Evolutionary conservation across 306 rosid species (phyloP), one percentile per base, ranked within the genome.

Genomic region (Castanopsis chinensis): DNA sequence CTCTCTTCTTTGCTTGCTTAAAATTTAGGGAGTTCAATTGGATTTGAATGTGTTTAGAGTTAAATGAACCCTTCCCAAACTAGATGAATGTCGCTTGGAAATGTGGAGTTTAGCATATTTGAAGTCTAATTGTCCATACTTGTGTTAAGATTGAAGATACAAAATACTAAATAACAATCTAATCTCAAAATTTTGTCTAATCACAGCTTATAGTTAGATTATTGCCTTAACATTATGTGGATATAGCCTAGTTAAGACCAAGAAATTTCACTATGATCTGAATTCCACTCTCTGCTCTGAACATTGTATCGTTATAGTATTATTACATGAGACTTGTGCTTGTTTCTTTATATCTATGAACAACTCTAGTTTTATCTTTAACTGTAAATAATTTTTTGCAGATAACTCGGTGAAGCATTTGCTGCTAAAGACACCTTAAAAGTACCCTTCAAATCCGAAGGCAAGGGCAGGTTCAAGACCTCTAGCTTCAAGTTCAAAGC

Each of bases 341-440:
- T 51, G 19, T 23, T 41, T 10, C 54, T 41, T 14, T 51, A 14
- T n/a, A 71, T 32, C 35, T 23, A 2, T 82, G 5, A 21, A 45
- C 17, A 70, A 78, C 71, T 19, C 17, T 23, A 27, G 56, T 84
- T 59, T 76, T 74, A 74, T 74, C 21, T 56, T 51, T 32, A 45
- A 51, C 37, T 68, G 19, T 12, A 60, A 20, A 19, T 78, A 69
- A 6, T 56, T 23, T n/a, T 3, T 70, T 86, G 86, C 91, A 95
- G 98, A n/a, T 78, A 95, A 95, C 79, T 82, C 92, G 89, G 91
- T 90, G 2, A 95, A 71, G 99, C 96, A 35, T 95, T 95, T 65
- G 99, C 97, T 10, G 98, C 85, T 0, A 89, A 87, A 79, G 92
- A 87, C 3, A 88, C 93, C 25, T 76, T 95, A 14, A 95, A 95